Conservation (phyloP, 2,329 filamentous ascomycete genomes). For the Aspergillus phoenicis region DNA sequence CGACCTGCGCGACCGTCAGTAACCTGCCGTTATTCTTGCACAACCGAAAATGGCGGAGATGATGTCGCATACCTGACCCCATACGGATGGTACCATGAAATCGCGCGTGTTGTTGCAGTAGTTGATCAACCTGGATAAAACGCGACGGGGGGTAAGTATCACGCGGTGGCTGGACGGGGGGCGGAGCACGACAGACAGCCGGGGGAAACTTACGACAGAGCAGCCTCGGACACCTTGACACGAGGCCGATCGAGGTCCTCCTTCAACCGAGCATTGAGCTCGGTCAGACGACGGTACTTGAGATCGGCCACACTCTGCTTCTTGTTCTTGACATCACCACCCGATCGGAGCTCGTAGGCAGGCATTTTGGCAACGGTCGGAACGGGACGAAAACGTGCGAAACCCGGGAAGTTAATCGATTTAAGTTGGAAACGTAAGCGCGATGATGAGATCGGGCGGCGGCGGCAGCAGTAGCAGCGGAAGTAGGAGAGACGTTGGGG, state of each 20-base stretch:
- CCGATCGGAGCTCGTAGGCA: conserved; percentile 67
- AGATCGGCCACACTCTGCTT: conserved; percentile 99
- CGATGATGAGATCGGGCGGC: conserved; percentile 5
- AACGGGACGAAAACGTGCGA: not conserved
- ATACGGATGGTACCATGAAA: conserved; percentile 98
- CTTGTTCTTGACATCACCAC: conserved; percentile 76
- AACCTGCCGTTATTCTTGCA: not conserved
- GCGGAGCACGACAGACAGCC: conserved; percentile 11
- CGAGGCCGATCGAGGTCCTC: conserved; percentile 95
- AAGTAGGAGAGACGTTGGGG: conserved; percentile 6
- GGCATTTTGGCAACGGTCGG: conserved; percentile 51
- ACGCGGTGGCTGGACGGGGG: conserved; percentile 6
- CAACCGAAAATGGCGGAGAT: not conserved
- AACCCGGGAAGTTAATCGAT: conserved; percentile 1
- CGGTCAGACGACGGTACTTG: conserved; percentile 92
- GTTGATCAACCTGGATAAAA: conserved; percentile 75
- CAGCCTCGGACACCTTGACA: conserved; percentile 92
- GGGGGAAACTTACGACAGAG: conserved; percentile 68
- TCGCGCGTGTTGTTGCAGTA: conserved; percentile 98
- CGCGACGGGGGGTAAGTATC: conserved; percentile 4
- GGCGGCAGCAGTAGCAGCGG: conserved; percentile 37
- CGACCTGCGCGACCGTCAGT: conserved; percentile 58
- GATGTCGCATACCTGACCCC: conserved; percentile 67
- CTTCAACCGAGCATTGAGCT: conserved; percentile 92
- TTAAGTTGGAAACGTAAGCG: not conserved